Base-by-base conservation (phyloP, 768 basidiomycete genomes). In the Pleurotus giganteus region DNA sequence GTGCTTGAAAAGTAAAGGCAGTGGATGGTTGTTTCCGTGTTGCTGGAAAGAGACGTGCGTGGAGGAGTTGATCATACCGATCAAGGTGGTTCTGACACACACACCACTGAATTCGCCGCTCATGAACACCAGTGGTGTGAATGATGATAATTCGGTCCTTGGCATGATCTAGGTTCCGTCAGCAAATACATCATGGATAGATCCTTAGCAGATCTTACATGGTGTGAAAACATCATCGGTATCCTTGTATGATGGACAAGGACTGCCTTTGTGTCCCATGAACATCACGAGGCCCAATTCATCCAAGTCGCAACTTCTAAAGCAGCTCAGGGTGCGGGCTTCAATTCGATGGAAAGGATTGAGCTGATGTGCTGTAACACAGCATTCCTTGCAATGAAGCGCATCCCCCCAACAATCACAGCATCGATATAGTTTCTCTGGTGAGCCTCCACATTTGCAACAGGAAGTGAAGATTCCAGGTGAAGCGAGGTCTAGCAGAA, bases 11-110 rank as follows among this genome's bases (percentile, higher is more conserved):
- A 8, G 60, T 59, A 23, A 54, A 31, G 4, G 47, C 60, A 6
- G 60, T 56, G 27, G 43, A 49, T 2, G 60, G 60, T 23, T 42
- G 32, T 4, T 11, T 27, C 23, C 24, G 43, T 27, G 61, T 62
- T 19, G 27, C 61, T 24, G 60, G 59, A 47, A 42, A 51, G 12
- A 62, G 15, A 0, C 28, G 24, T 32, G 29, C 45, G 8, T 55
- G 58, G 0, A 71, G 55, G 0, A 71, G 58, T 28, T 71, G 65
- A 19, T 42, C 54, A 11, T 51, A 36, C 23, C 37, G 39, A 13
- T 32, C 37, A n/a, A 57, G 34, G 13, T 47, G 37, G 1, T 32
- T 43, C 31, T 47, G 34, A 23, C 65, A 66, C 1, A 49, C 53
- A 55, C 65, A 66, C 34, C 56, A 66, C 19, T 58, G 55, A n/a